Evolutionary conservation across 805 yeast species (phyloP).

Genomic region (Jamesozyma piceae): DNA sequence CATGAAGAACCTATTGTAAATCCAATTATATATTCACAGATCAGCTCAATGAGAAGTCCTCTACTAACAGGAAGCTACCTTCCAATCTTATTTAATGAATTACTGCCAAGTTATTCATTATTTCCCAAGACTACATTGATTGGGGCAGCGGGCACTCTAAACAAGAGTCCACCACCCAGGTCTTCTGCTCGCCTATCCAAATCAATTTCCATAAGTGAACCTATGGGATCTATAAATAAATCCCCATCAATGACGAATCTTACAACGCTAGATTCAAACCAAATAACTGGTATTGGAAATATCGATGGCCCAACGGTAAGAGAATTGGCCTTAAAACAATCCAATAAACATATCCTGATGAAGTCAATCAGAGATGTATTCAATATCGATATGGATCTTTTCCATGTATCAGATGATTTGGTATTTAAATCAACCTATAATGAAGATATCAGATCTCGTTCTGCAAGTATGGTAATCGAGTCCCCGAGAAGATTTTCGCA

Average conservation of each 20-base stretch:
- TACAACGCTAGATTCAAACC: not conserved
- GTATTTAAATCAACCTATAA: slow-evolving; percentile 48
- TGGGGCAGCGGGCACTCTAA: slow-evolving; percentile 41
- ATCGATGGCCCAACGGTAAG: slow-evolving; percentile 33
- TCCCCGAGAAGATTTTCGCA: slow-evolving; percentile 36
- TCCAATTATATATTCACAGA: slow-evolving; percentile 18
- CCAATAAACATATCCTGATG: slow-evolving; percentile 41
- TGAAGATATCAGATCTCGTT: slow-evolving; percentile 31
- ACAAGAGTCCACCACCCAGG: slow-evolving; percentile 14
- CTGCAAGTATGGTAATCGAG: slow-evolving; percentile 41
- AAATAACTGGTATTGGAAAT: slow-evolving; percentile 39
- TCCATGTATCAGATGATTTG: slow-evolving; percentile 46
- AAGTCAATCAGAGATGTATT: slow-evolving; percentile 54
- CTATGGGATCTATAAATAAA: slow-evolving; percentile 2
- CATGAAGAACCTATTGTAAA: slow-evolving; percentile 48
- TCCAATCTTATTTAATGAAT: slow-evolving; percentile 55
- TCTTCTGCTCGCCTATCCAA: slow-evolving; percentile 18
- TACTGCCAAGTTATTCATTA: slow-evolving; percentile 45
- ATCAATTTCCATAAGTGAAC: slow-evolving; percentile 9
- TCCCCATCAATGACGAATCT: slow-evolving; percentile 1
- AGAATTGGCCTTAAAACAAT: slow-evolving; percentile 18
- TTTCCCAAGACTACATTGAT: slow-evolving; percentile 45
- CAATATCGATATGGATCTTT: slow-evolving; percentile 49
- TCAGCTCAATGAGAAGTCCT: slow-evolving; percentile 47
- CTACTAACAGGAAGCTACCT: slow-evolving; percentile 52